These are phyloP conservation scores for Scheffersomyces titani DNA, from an alignment of 1,139 yeast genomes.

Conservation along the genomic window DNA sequence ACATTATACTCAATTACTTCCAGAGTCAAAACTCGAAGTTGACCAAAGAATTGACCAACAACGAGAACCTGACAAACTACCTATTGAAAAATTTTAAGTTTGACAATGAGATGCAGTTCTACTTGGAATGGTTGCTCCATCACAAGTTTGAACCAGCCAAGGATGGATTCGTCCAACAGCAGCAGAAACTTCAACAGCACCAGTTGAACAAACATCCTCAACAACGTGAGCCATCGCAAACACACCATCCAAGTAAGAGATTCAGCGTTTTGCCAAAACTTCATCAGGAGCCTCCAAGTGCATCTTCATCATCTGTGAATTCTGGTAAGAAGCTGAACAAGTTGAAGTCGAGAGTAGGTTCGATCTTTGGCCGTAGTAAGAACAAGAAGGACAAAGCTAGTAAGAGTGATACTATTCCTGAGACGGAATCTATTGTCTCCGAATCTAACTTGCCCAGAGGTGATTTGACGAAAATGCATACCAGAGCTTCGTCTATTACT, in stretches of 20 bases:
- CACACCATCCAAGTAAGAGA: conserved; percentile 9
- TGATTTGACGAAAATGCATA: conserved; percentile 5
- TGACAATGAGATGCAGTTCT: conserved; percentile 39
- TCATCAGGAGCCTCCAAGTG: not conserved
- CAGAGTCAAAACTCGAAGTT: conserved; percentile 57
- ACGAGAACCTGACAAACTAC: conserved; percentile 68
- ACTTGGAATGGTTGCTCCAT: conserved; percentile 35
- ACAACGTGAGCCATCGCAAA: conserved; percentile 3
- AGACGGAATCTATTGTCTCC: conserved; percentile 32
- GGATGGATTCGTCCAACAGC: conserved; percentile 11
- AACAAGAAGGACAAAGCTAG: conserved; percentile 37
- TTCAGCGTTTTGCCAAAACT: conserved; percentile 9
- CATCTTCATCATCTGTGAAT: conserved; percentile 5
- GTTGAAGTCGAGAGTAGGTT: conserved; percentile 79
- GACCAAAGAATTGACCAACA: conserved; percentile 46
- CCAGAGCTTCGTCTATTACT: conserved; percentile 2
- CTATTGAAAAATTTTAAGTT: conserved; percentile 50
- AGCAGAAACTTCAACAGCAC: conserved; percentile 13
- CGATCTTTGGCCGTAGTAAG: conserved; percentile 68
- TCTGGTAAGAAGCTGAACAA: conserved; percentile 33
- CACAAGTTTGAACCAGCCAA: conserved; percentile 23
- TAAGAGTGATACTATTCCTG: conserved; percentile 30
- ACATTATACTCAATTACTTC: conserved; percentile 67
- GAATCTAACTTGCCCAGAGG: conserved; percentile 10
- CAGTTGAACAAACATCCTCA: conserved; percentile 6